Evolutionary conservation across 331 rosid species (phyloP), one percentile per base, ranked within the genome.

Genomic region (Stylosanthes scabra): DNA sequence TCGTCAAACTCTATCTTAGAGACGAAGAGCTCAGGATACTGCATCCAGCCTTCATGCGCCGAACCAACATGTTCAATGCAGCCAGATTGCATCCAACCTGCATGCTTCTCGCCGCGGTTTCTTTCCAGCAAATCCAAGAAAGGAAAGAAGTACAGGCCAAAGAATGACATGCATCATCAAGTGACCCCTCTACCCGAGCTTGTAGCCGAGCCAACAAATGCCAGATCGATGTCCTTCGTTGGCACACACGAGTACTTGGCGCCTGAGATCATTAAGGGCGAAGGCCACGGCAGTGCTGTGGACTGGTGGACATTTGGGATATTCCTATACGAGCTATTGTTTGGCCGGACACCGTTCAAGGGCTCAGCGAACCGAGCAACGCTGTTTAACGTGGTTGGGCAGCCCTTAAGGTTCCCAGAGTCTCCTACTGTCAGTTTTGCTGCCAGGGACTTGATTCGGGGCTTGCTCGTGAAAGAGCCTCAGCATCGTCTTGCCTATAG

Each of bases 221-320:
- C 99, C 11, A 87, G 99, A 29, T 95, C 99, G 2, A 92, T 95
- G 99, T 95, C 99, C 14, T 95, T 92, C 44, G 99, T 95, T 0
- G 99, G 99, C 45, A 95, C 99, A 20, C 99, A 95, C 3, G 99
- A 95, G 86, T 95, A 95, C 88, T 76, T 95, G 77, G 99, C 99
- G 0, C 99, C 99, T 1, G 99, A 95, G 59, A 95, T 95, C 77
- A 88, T 95, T 7, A 95, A 90, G 56, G 99, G 99, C 14, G 97
- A 95, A 86, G 99, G 99, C 52, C 99, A 95, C 34, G 99, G 99
- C 7, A 95, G 99, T 72, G 99, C 99, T 20, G 99, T 95, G 15
- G 99, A 95, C 71, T 95, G 99, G 99, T 95, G 99, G 98, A 95
- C 98, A 9, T 95, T 92, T 25, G 99, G 99, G 71, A 86, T 95